Conservation (phyloP, 345 rosid genomes). For the Lumnitzera racemosa region DNA sequence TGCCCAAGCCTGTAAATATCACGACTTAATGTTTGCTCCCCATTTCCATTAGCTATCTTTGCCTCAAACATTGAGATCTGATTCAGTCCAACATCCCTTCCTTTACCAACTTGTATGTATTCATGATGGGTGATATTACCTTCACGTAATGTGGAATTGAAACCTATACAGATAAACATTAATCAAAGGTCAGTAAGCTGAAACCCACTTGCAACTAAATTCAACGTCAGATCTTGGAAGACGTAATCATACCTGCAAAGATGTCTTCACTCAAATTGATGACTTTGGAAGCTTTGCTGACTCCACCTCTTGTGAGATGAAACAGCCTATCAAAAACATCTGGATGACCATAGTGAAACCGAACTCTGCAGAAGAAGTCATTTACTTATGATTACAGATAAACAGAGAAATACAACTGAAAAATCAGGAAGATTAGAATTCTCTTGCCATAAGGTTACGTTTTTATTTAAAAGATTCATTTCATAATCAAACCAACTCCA, state of each 20-base stretch:
- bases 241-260: slow-evolving; percentile 42
- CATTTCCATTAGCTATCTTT: slow-evolving; percentile 85
- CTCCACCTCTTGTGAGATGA: slow-evolving; percentile 88
- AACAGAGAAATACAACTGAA: not conserved
- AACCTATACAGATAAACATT: slow-evolving; percentile 35
- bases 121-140: slow-evolving; percentile 89
- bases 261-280: slow-evolving; percentile 92
- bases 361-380: slow-evolving; percentile 31
- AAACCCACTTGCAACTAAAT: not conserved
- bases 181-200: not conserved
- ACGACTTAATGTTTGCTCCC: slow-evolving; percentile 85
- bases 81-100: slow-evolving; percentile 89
- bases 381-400: not conserved
- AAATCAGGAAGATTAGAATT: not conserved
- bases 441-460: too few relatives aligned
- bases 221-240: too few relatives aligned
- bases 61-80: slow-evolving; percentile 90
- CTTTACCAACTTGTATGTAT: slow-evolving; percentile 94
- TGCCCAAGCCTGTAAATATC: slow-evolving; percentile 77
- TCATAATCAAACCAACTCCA: too few relatives aligned
- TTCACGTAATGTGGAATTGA: slow-evolving; percentile 80
- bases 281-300: slow-evolving; percentile 84
- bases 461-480: too few relatives aligned
- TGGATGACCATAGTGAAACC: slow-evolving; percentile 90
- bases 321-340: slow-evolving; percentile 88